Evolutionary conservation across 345 rosid species (phyloP).

Genomic region (Heritiera littoralis): DNA sequence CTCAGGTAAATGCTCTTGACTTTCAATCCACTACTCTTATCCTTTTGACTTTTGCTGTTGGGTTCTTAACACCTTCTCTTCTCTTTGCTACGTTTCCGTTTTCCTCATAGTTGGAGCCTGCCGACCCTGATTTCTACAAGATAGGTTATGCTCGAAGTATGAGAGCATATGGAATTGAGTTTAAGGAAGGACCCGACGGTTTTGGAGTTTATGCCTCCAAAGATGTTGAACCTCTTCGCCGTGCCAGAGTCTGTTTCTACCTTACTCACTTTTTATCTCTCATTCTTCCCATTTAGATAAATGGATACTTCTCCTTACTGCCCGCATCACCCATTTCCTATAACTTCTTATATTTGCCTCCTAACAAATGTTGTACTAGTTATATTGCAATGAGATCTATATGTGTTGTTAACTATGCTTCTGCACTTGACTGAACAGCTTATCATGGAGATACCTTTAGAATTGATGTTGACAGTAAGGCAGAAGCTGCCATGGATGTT

Average conservation of each 20-base stretch:
- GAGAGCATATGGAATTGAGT: constrained; percentile 90
- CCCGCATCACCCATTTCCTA: background rate
- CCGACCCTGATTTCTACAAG: constrained; percentile 93
- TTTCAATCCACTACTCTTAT: background rate
- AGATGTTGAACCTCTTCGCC: constrained; percentile 78
- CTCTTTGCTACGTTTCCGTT: background rate
- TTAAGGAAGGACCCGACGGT: constrained; percentile 89
- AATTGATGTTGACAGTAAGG: constrained; percentile 85
- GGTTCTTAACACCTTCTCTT: background rate
- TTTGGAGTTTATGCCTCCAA: constrained; percentile 92
- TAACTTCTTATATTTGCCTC: background rate
- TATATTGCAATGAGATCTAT: background rate
- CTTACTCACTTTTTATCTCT: background rate
- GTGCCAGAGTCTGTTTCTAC: constrained; percentile 71
- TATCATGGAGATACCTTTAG: constrained; percentile 94
- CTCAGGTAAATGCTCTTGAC: constrained; percentile 37
- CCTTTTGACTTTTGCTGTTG: background rate
- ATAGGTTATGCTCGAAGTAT: constrained; percentile 80
- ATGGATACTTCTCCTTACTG: background rate
- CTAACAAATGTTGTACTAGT: background rate
- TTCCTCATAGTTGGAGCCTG: constrained; percentile 50
- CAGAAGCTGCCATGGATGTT: constrained; percentile 95
- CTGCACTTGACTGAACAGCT: constrained; percentile 46
- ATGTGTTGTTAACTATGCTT: background rate
- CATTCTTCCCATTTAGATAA: background rate